These are phyloP conservation scores for Ophiostoma sp. DNA, from an alignment of 2,329 filamentous ascomycete species.

Conservation along the genomic window DNA sequence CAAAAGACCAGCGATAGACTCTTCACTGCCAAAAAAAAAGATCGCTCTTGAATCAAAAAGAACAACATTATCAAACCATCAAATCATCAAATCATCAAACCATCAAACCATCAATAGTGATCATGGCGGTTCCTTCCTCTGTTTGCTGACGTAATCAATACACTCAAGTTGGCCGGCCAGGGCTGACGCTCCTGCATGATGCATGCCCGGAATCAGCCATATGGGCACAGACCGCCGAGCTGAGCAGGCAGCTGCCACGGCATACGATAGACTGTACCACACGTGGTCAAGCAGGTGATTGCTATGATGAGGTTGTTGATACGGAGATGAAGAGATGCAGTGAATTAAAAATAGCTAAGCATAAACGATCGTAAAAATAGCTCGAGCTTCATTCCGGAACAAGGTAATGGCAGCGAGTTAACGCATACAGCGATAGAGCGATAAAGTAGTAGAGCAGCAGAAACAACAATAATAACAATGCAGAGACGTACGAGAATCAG, in stretches of 20 bases:
- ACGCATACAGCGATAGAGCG: too few species aligned
- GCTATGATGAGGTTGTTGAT: too few species aligned
- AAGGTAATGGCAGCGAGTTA: not conserved
- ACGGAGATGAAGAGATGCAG: too few species aligned
- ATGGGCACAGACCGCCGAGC: not conserved
- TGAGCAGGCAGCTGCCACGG: not conserved
- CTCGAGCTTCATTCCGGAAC: not conserved
- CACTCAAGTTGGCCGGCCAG: not conserved
- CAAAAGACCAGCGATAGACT: too few species aligned
- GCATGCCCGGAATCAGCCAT: not conserved
- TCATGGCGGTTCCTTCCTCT: not conserved
- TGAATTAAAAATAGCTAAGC: not conserved
- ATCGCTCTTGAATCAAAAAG: too few species aligned
- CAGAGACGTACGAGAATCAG: not conserved
- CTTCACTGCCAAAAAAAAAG: too few species aligned
- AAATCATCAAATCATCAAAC: too few species aligned
- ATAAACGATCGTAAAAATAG: not conserved
- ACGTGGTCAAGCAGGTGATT: not conserved
- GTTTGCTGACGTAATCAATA: not conserved
- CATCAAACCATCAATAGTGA: too few species aligned
- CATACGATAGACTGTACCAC: not conserved
- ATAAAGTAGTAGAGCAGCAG: too few species aligned
- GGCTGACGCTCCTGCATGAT: slow-evolving; percentile 7
- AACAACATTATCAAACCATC: too few species aligned
- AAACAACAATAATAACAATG: too few species aligned